Percentiles rank a stretch among this genome's conserved stretches.
Evolutionary conservation across 129 eudicot species (phyloP).

Genomic region (Flaveria trinervia): DNA sequence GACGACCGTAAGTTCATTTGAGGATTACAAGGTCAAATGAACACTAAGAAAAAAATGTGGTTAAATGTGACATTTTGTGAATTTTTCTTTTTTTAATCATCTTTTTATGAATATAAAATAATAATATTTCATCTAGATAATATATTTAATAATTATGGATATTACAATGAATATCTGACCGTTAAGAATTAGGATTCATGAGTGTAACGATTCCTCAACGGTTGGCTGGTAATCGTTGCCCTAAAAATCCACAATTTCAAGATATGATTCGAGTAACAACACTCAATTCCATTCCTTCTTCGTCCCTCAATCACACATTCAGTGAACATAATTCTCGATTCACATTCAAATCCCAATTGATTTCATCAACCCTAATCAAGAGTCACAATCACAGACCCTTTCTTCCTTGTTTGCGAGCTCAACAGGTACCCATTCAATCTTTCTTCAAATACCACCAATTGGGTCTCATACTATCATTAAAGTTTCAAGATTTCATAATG

Average conservation of each 20-base stretch:
- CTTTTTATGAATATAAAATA: no score
- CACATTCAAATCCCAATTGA: constrained; percentile 20
- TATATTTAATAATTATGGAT: neutral
- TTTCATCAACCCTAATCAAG: constrained; percentile 4
- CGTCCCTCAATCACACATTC: constrained; percentile 21
- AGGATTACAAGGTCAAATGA: no score
- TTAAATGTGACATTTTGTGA: no score
- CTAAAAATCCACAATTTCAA: neutral
- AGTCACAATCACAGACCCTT: constrained; percentile 12
- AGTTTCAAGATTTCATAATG: no score
- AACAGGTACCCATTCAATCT: constrained; percentile 32
- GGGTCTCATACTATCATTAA: no score
- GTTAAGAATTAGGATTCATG: neutral
- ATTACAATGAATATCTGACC: neutral
- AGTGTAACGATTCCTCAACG: neutral
- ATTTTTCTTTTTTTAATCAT: no score
- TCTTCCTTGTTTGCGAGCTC: constrained; percentile 38
- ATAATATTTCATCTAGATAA: no score
- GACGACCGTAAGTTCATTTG: no score
- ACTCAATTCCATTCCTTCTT: constrained; percentile 19
- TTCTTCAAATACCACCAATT: neutral
- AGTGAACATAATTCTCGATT: constrained; percentile 13
- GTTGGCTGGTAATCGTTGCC: neutral
- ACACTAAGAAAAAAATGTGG: no score
- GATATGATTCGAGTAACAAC: neutral